Base-by-base conservation (phyloP, 805 yeast genomes). In the Metschnikowia lunata region DNA sequence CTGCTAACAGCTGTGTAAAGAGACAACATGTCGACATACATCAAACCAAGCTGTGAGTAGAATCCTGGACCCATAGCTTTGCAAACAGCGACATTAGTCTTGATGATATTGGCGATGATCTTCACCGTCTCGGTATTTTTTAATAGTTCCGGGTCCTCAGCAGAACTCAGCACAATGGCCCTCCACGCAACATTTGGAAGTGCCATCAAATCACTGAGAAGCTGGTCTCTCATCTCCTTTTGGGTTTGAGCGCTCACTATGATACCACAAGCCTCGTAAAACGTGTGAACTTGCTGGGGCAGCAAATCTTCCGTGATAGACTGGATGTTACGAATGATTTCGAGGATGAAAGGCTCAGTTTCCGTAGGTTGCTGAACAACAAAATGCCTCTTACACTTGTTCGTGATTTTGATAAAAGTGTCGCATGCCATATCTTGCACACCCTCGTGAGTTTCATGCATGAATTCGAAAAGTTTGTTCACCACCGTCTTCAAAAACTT, bases 401-500 rank as follows among this genome's bases (percentile, higher is more conserved):
- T 83, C 18, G 96, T 88, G 64, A 93, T 93, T 66, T 93, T 93
- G 62, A 91, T 91, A 62, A 93, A 93, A 0, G 99, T 93, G 66
- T 93, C 99, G 74, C 99, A 93, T 8, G 99, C 99, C 99, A 93
- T 93, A 67, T 93, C 99, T 71, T 93, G 99, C 49, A 93, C 99
- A 72, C 99, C 99, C 67, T 91, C 99, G 67, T 93, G 99, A n/a
- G 97, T 89, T 75, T 93, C 99, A 71, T 93, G 98, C 99, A 93
- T 93, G 61, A 93, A 93, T 66, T 93, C 99, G 66, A 93, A 93
- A 58, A 93, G 76, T 66, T 93, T 93, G 68, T 88, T 84, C 48
- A 93, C 91, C 36, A 93, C 99, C 0, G 98, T 93, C 65, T 90
- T 91, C 63, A 93, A 71, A 58, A 93, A 93, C 64, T 87, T 89